phyloP scores from a whole-genome alignment of 2,329 filamentous ascomycete species.

The Xylaria sp. region DNA sequence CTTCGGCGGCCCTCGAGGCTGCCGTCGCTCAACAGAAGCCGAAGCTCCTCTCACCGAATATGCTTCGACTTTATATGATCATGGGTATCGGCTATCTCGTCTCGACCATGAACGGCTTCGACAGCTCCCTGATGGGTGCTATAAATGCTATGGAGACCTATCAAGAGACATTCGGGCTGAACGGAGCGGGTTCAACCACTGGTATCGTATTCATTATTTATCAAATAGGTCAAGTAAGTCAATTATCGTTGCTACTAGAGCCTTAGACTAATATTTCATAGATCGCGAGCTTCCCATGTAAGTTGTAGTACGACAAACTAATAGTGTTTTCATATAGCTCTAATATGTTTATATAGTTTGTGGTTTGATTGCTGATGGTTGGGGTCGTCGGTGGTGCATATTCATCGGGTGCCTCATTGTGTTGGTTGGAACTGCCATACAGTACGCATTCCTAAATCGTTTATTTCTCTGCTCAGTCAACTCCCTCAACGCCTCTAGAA shows the following conservation, averaged over 20 bases:
- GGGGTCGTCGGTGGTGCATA: slow-evolving; percentile 65
- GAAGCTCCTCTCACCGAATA: slow-evolving; percentile 48
- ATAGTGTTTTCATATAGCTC: not conserved
- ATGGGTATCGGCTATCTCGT: slow-evolving; percentile 54
- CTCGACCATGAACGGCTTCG: slow-evolving; percentile 67
- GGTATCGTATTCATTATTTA: slow-evolving; percentile 61
- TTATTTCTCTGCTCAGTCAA: no score
- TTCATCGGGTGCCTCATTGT: slow-evolving; percentile 65
- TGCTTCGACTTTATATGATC: slow-evolving; percentile 53
- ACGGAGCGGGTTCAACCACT: slow-evolving; percentile 58
- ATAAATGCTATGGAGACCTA: slow-evolving; percentile 65
- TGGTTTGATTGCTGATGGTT: slow-evolving; percentile 61
- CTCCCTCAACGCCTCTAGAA: no score
- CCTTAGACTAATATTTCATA: not conserved
- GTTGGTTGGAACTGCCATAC: slow-evolving; percentile 61
- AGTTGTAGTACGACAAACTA: slow-evolving; percentile 7
- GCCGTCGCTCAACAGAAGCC: slow-evolving; percentile 51
- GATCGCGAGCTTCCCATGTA: slow-evolving; percentile 60
- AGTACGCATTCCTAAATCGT: slow-evolving; percentile 38
- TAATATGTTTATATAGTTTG: slow-evolving; percentile 49
- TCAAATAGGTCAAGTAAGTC: slow-evolving; percentile 54
- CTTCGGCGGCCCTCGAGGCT: slow-evolving; percentile 51
- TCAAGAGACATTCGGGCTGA: slow-evolving; percentile 60
- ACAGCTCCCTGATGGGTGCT: slow-evolving; percentile 63
- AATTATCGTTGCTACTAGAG: not conserved